Base-by-base conservation (phyloP, 495 filamentous ascomycete genomes). In the Neurospora africana region DNA sequence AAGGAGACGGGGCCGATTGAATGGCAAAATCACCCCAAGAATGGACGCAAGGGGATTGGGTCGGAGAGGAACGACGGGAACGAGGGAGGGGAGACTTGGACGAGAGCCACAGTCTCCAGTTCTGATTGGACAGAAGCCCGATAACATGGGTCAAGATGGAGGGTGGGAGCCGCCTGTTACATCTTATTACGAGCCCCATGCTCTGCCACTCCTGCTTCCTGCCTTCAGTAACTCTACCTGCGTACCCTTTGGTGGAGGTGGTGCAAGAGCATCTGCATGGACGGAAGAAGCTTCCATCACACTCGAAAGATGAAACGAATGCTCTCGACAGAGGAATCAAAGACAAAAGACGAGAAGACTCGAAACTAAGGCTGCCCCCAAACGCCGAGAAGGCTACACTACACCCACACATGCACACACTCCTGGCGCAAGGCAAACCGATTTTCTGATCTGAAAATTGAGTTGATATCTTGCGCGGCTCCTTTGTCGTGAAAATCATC, bases 11-110 rank as follows among this genome's bases (percentile, higher is more conserved):
- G 53, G 23, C 53, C 27, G 47, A 27, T 27, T 58, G 47, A 58
- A 58, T 38, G 47, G 47, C 47, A 58, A 58, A 58, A 27, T 30
- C 53, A 61, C 53, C 47, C 53, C 17, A 61, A 79, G 75, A 78
- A 75, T 61, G 69, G 65, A 76, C 76, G 76, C 77, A 81, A 74
- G 79, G 74, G 73, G 53, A 76, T n/a, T n/a, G n/a, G 27, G 53
- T 71, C 74, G 69, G 73, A 71, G 43, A 61, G 27, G 53, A 61
- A 61, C 23, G 53, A 58, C n/a, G 47, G 53, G 19, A 72, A 72
- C 69, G 70, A 74, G 73, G 72, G 35, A 36, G 36, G 73, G n/a
- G n/a, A n/a, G n/a, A n/a, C n/a, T n/a, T n/a, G n/a, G n/a, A n/a
- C n/a, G n/a, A n/a, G n/a, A n/a, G n/a, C n/a, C 15, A 61, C 53